Base-by-base conservation (phyloP, 2,329 filamentous ascomycete species). In the Colletotrichum shisoi region DNA sequence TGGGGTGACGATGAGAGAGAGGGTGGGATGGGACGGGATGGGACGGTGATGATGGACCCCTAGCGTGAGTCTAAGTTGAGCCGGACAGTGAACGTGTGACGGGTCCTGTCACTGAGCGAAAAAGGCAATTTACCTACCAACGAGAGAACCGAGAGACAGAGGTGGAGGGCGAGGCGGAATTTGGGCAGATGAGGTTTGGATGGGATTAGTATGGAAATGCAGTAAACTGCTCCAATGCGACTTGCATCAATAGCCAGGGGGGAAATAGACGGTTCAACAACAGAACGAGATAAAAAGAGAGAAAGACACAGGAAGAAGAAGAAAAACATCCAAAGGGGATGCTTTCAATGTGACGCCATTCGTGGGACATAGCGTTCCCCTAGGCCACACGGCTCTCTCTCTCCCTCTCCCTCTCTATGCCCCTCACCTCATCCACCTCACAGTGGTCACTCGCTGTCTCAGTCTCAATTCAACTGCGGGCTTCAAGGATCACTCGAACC, bases 281-380 rank as follows among this genome's bases (percentile, higher is more conserved):
- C n/a, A 45, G n/a, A 37, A 6, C 21, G n/a, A 44, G n/a, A 27
- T 27, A 15, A 17, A 6, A 17, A 45, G n/a, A 7, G 9, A 9
- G n/a, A 39, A 4, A 27, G 24, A 27, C 24, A 5, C 24, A 27
- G 1, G 24, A 24, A 24, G 24, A 3, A 24, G 13, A n/a, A 57
- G n/a, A 19, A 45, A 45, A 48, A 31, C 31, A 37, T 6, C n/a
- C 15, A 21, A 12, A 34, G 24, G 8, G 24, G 31, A 31, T 48
- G 40, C 21, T 39, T 48, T 58, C 42, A 58, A 31, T 31, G 56
- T 58, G 56, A 58, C 56, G 56, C 42, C 56, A 58, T 58, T 48
- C 31, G 31, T 46, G 44, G 56, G 31, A 58, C 56, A 27, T 4
- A 27, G 5, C 24, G 24, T 6, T 27, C 24, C 24, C 24, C 24